Conservation (phyloP, 768 basidiomycete species). For the Strobilomyces echinocephalus region DNA sequence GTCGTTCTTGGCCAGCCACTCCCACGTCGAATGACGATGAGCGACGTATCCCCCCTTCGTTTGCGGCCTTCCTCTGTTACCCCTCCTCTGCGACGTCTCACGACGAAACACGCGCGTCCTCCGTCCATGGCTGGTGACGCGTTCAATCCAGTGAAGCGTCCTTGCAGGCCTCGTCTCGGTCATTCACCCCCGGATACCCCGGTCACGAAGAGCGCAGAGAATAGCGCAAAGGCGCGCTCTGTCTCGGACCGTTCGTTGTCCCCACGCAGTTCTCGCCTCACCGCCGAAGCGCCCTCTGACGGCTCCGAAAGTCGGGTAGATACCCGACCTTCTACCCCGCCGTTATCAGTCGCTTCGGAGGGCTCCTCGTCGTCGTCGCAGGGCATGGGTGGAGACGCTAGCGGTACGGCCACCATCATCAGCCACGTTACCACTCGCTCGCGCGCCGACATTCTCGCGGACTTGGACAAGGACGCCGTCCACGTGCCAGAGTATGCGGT, state of each 20-base stretch:
- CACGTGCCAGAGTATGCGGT: constrained; percentile 43
- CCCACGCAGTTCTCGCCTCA: constrained; percentile 22
- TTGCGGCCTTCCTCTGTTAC: constrained; percentile 29
- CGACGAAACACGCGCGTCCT: constrained; percentile 24
- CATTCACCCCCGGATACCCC: constrained; percentile 16
- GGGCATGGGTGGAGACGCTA: constrained; percentile 14
- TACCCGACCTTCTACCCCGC: constrained; percentile 29
- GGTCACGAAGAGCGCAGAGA: constrained; percentile 19
- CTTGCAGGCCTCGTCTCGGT: constrained; percentile 21
- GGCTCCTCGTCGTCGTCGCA: constrained; percentile 24
- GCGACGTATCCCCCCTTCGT: constrained; percentile 32
- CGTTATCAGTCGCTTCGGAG: constrained; percentile 25
- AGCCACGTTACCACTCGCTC: constrained; percentile 31
- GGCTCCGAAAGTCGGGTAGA: constrained; percentile 21
- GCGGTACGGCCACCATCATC: constrained; percentile 37
- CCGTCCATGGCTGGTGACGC: constrained; percentile 24
- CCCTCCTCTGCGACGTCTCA: constrained; percentile 24
- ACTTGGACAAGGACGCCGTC: constrained; percentile 30
- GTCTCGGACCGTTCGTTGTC: constrained; percentile 18
- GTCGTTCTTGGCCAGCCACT: constrained; percentile 25
- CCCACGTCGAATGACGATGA: constrained; percentile 34
- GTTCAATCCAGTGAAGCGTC: constrained; percentile 28
- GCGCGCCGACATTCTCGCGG: constrained; percentile 35
- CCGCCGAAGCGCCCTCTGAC: constrained; percentile 14
- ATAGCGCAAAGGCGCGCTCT: constrained; percentile 10